Percentiles rank a stretch among this genome's conserved stretches.
phyloP scores from a whole-genome alignment of 805 yeast species.

The Starmerella stigmatis region DNA sequence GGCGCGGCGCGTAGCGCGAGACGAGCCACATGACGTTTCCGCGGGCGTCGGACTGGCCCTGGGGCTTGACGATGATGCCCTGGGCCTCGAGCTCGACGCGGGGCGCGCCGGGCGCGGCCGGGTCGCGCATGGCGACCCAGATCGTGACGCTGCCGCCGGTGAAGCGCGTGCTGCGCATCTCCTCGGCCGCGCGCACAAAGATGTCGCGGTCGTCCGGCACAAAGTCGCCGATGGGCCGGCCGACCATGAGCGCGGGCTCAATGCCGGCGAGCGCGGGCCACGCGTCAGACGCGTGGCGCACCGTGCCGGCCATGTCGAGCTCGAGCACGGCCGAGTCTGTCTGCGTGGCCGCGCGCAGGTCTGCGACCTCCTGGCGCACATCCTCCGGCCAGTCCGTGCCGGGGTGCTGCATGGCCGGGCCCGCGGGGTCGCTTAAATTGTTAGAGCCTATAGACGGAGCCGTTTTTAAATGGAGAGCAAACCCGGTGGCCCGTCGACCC shows the following conservation, averaged over 20 bases:
- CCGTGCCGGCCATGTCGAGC: constrained; percentile 64
- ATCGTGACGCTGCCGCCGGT: constrained; percentile 21
- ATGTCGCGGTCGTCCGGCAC: constrained; percentile 25
- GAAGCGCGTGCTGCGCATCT: constrained; percentile 25
- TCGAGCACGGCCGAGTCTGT: constrained; percentile 53
- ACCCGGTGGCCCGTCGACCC: no score
- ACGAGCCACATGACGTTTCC: constrained; percentile 61
- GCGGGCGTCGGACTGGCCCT: constrained; percentile 33
- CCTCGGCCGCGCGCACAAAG: constrained; percentile 29
- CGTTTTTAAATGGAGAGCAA: no score
- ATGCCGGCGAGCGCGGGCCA: constrained; percentile 59
- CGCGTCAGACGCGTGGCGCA: constrained; percentile 60
- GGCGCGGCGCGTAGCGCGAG: constrained; percentile 59
- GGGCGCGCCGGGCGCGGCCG: not conserved
- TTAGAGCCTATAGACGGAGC: no score
- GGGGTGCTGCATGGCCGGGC: not conserved
- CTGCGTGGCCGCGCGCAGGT: constrained; percentile 5
- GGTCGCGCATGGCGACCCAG: constrained; percentile 15
- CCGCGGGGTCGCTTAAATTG: no score
- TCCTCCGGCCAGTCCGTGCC: constrained; percentile 1
- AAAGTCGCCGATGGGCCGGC: constrained; percentile 23
- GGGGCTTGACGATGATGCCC: constrained; percentile 62
- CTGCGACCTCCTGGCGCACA: constrained; percentile 3
- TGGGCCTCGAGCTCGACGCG: constrained; percentile 56
- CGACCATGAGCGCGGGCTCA: constrained; percentile 18